Evolutionary conservation across 352 stramenopile genomes (phyloP).

Genomic region (Globisporangium solare): DNA sequence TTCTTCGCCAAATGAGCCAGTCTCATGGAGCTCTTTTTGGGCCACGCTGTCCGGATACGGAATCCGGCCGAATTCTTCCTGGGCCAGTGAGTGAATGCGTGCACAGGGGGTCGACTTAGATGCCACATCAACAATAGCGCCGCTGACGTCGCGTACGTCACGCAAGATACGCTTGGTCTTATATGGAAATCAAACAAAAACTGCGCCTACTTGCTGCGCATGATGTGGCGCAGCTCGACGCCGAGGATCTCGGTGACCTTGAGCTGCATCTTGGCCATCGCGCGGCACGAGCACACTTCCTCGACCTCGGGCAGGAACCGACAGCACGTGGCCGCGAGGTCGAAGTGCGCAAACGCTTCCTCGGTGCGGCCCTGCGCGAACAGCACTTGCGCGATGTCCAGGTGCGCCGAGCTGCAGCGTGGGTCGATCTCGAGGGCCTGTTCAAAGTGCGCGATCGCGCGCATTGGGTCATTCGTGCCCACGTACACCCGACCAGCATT

Average conservation of each 20-base stretch:
- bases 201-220: constrained; percentile 57
- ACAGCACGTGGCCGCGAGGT: constrained; percentile 59
- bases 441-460: constrained; percentile 78
- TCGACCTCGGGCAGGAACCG: constrained; percentile 82
- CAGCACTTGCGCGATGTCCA: constrained; percentile 83
- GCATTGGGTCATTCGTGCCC: constrained; percentile 73
- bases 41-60: too few species aligned
- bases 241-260: constrained; percentile 80
- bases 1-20: too few species aligned
- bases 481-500: constrained; percentile 82
- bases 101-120: too few species aligned
- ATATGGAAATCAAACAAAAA: too few species aligned
- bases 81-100: too few species aligned
- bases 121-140: too few species aligned
- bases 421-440: constrained; percentile 73
- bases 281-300: constrained; percentile 67
- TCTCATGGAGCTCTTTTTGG: too few species aligned
- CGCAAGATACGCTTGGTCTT: too few species aligned
- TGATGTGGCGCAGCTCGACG: constrained; percentile 83
- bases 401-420: constrained; percentile 72
- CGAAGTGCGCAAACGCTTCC: constrained; percentile 77
- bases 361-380: constrained; percentile 72
- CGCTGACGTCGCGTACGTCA: too few species aligned
- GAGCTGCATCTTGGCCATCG: constrained; percentile 84
- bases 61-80: too few species aligned